Conservation (phyloP, 2,329 filamentous ascomycete species). For the Cadophora gregata region DNA sequence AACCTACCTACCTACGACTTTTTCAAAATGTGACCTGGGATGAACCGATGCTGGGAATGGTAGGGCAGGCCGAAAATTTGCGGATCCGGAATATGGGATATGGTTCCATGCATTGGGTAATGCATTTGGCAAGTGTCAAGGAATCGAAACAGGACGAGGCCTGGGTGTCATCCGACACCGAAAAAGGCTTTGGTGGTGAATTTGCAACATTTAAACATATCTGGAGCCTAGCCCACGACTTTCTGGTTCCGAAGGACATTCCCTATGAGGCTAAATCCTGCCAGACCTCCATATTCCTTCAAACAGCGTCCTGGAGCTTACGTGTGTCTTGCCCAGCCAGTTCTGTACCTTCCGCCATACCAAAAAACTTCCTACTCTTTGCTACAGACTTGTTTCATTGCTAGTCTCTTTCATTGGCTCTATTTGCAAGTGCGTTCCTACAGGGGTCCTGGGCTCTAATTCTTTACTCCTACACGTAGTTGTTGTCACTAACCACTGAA, state of each 20-base stretch:
- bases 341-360: too few species aligned
- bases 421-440: too few species aligned
- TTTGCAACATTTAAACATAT: neutral
- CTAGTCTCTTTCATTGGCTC: too few species aligned
- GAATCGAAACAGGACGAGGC: too few species aligned
- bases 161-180: neutral
- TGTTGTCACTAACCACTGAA: too few species aligned
- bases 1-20: neutral
- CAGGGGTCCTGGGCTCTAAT: too few species aligned
- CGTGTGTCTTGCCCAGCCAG: too few species aligned
- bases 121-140: constrained; percentile 12
- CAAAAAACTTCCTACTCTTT: too few species aligned
- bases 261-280: neutral
- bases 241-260: neutral
- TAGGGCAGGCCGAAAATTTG: neutral
- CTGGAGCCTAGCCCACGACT: neutral
- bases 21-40: neutral
- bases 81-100: too few species aligned
- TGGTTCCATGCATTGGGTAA: neutral
- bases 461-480: too few species aligned
- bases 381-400: too few species aligned
- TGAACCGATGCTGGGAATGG: neutral
- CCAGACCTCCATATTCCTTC: neutral
- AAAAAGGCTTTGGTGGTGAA: neutral
- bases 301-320: neutral